Conservation (phyloP, 2,329 filamentous ascomycete genomes). For the Sporothrix variecibatus region DNA sequence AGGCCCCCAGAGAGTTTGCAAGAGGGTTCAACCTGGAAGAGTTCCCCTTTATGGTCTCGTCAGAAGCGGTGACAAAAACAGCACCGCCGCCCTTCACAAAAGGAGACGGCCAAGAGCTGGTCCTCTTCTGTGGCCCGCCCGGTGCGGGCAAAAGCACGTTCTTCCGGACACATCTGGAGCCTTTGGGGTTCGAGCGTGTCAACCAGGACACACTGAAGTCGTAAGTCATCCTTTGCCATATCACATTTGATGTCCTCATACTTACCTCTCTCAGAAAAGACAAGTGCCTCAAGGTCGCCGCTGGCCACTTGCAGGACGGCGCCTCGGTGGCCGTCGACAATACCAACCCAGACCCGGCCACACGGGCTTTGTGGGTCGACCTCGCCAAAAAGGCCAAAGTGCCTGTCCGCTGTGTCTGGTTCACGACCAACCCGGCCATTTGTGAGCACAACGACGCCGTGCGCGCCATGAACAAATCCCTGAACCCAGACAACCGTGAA, state of each 20-base stretch:
- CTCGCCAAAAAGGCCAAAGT: constrained; percentile 68
- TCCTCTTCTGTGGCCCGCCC: constrained; percentile 86
- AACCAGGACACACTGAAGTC: constrained; percentile 90
- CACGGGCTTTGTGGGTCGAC: constrained; percentile 74
- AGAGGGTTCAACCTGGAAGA: constrained; percentile 70
- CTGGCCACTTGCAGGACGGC: constrained; percentile 63
- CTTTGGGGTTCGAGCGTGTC: constrained; percentile 77
- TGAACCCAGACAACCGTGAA: constrained; percentile 80
- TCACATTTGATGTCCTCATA: background rate
- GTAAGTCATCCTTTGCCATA: constrained; percentile 29
- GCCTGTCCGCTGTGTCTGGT: constrained; percentile 82
- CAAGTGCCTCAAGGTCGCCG: constrained; percentile 72
- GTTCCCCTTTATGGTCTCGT: constrained; percentile 49
- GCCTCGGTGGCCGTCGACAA: constrained; percentile 83
- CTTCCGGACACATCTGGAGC: constrained; percentile 75
- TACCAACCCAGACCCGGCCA: constrained; percentile 84
- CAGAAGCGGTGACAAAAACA: background rate
- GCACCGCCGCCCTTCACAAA: constrained; percentile 50
- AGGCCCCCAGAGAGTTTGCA: constrained; percentile 64
- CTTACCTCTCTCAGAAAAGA: constrained; percentile 45
- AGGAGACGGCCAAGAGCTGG: constrained; percentile 68
- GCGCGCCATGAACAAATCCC: constrained; percentile 64
- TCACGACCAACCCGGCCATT: constrained; percentile 70
- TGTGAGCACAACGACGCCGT: constrained; percentile 87
- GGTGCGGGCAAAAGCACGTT: constrained; percentile 92